Percentiles rank a stretch among this genome's conserved stretches.
phyloP scores from a whole-genome alignment of 352 stramenopile species.

The Globisporangium spinosum region DNA sequence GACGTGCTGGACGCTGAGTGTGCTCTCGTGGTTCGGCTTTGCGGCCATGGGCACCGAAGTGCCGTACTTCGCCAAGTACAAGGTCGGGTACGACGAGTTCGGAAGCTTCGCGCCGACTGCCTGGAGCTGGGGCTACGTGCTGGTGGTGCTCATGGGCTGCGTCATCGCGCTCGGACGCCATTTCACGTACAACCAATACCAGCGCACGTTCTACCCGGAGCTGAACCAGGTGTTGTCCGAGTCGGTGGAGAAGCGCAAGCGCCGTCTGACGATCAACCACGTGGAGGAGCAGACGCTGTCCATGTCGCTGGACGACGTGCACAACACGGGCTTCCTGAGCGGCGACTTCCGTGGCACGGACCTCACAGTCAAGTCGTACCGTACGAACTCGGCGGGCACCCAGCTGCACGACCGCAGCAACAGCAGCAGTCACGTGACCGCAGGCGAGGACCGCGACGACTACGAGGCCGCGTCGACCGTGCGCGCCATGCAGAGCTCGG shows the following conservation, averaged over 20 bases:
- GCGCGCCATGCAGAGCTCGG: neutral
- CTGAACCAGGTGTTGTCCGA: slow-evolving; percentile 69
- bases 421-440: slow-evolving; percentile 10
- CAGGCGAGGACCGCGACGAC: slow-evolving; percentile 16
- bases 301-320: slow-evolving; percentile 75
- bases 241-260: slow-evolving; percentile 36
- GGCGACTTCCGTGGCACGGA: slow-evolving; percentile 50
- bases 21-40: slow-evolving; percentile 70
- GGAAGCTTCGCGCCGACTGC: slow-evolving; percentile 60
- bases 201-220: slow-evolving; percentile 72
- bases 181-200: slow-evolving; percentile 77
- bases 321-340: slow-evolving; percentile 40
- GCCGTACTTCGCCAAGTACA: slow-evolving; percentile 54
- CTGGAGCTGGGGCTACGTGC: slow-evolving; percentile 47
- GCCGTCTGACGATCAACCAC: slow-evolving; percentile 68
- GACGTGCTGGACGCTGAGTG: slow-evolving; percentile 53
- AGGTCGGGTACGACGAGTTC: slow-evolving; percentile 80
- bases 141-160: slow-evolving; percentile 69
- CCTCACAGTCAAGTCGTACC: slow-evolving; percentile 36
- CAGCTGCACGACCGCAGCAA: slow-evolving; percentile 19
- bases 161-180: slow-evolving; percentile 65
- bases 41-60: slow-evolving; percentile 53
- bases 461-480: neutral
- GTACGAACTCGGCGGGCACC: slow-evolving; percentile 16
- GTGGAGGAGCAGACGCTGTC: slow-evolving; percentile 71